A percentile compares a stretch with the other conserved stretches of the same genome.
Conservation (phyloP, 2,329 filamentous ascomycete genomes). For the Colletotrichum siamense region DNA sequence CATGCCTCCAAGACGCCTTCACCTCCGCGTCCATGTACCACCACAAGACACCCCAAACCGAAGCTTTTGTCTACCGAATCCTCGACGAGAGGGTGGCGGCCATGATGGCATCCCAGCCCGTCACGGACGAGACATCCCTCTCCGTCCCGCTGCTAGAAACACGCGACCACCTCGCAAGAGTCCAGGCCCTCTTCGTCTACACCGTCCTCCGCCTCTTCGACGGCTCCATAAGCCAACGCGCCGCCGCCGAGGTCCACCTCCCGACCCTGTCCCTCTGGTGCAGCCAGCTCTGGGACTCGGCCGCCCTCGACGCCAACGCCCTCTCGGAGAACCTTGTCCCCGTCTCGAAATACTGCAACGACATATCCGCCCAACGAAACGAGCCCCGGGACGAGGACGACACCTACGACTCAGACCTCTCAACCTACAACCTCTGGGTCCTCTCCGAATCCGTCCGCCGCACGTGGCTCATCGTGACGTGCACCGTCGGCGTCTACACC, state of each 20-base stretch:
- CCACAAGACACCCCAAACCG: constrained; percentile 26
- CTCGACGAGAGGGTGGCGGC: constrained; percentile 24
- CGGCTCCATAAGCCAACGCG: constrained; percentile 26
- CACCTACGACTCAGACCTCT: constrained; percentile 8
- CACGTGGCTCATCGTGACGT: constrained; percentile 29
- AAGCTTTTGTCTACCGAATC: constrained; percentile 25
- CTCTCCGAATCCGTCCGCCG: constrained; percentile 34
- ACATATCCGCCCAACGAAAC: not conserved
- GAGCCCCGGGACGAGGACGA: not conserved
- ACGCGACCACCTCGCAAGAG: constrained; percentile 25
- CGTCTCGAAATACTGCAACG: not conserved
- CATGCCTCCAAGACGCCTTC: constrained; percentile 30
- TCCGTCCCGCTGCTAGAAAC: not conserved
- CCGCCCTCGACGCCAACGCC: constrained; percentile 9
- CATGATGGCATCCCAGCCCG: constrained; percentile 18
- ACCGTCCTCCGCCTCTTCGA: constrained; percentile 28
- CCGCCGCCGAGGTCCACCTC: constrained; percentile 25
- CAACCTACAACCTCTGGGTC: constrained; percentile 34
- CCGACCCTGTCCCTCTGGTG: constrained; percentile 23
- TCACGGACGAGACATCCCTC: not conserved
- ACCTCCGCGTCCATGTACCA: constrained; percentile 26
- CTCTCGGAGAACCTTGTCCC: not conserved
- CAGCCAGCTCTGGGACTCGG: constrained; percentile 20
- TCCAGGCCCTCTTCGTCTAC: constrained; percentile 28
- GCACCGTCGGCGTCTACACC: constrained; percentile 25